These are phyloP conservation scores for Fusarium verticillioides DNA, from an alignment of 2,329 filamentous ascomycete species.

Conservation along the genomic window DNA sequence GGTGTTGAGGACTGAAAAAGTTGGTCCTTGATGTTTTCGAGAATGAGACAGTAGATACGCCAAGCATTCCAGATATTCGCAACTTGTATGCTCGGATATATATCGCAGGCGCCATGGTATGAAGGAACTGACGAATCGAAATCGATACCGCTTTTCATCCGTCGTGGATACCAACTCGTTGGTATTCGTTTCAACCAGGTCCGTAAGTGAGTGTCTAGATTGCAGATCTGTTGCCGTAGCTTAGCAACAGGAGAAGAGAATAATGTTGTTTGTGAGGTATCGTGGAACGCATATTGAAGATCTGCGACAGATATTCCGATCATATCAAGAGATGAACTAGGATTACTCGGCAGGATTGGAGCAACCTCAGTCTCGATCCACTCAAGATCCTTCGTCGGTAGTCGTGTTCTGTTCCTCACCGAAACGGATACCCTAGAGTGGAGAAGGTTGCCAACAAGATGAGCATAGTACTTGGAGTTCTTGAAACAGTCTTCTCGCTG, in stretches of 20 bases:
- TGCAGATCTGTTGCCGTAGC: neutral
- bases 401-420: neutral
- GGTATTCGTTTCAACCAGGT: constrained; percentile 8
- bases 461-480: neutral
- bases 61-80: constrained; percentile 34
- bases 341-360: constrained; percentile 1
- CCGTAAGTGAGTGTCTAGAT: constrained; percentile 2
- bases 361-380: constrained; percentile 10
- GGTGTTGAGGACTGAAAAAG: fast-evolving
- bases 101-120: neutral
- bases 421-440: constrained; percentile 18
- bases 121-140: neutral
- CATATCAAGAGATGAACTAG: constrained; percentile 23
- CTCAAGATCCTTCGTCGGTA: neutral
- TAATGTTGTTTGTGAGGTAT: fast-evolving
- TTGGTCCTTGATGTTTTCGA: neutral
- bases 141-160: neutral
- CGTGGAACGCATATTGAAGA: neutral
- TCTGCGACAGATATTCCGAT: constrained; percentile 8
- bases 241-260: fast-evolving
- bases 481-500: neutral
- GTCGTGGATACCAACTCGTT: neutral
- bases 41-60: constrained; percentile 19
- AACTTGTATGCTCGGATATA: constrained; percentile 29
- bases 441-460: constrained; percentile 20